Percentiles rank a stretch among this genome's conserved stretches.
These are phyloP conservation scores for Euphorbia tirucalli DNA, from an alignment of 345 rosid genomes.

Conservation along the genomic window DNA sequence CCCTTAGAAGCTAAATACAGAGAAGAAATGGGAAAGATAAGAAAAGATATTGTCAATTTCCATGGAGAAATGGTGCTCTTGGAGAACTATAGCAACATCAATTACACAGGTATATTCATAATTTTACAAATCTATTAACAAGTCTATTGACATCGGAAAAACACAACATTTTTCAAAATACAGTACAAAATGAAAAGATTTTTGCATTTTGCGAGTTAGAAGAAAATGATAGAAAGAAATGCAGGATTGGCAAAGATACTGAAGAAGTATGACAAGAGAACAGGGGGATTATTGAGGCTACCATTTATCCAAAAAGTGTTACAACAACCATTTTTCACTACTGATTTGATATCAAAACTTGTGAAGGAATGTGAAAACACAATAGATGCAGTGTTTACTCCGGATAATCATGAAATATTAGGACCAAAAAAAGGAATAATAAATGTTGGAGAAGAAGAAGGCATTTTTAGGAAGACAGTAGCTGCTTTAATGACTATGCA, in stretches of 20 bases:
- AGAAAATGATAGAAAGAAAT: too few species aligned
- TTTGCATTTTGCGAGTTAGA: too few species aligned
- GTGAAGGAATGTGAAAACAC: conserved; percentile 70
- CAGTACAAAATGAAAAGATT: too few species aligned
- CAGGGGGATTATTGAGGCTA: conserved; percentile 50
- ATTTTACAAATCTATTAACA: too few species aligned
- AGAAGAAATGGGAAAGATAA: conserved; percentile 53
- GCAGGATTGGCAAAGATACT: conserved; percentile 76
- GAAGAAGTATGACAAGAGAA: conserved; percentile 90
- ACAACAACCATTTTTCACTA: conserved; percentile 71
- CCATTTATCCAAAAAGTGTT: conserved; percentile 68
- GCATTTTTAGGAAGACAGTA: conserved; percentile 69
- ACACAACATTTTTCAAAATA: too few species aligned
- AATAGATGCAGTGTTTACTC: conserved; percentile 55
- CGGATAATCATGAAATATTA: conserved; percentile 21
- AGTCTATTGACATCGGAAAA: too few species aligned
- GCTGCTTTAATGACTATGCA: conserved; percentile 72
- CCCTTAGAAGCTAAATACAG: conserved; percentile 41
- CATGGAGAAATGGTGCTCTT: conserved; percentile 94
- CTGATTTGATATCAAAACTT: conserved; percentile 69
- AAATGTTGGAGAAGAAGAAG: conserved; percentile 45
- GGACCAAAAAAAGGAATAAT: conserved; percentile 26
- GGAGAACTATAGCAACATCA: conserved; percentile 77
- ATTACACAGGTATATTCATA: conserved; percentile 89
- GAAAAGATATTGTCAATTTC: conserved; percentile 71